Evolutionary conservation across 164 flowering plant genomes (phyloP).

Genomic region (Akebia trifoliata): DNA sequence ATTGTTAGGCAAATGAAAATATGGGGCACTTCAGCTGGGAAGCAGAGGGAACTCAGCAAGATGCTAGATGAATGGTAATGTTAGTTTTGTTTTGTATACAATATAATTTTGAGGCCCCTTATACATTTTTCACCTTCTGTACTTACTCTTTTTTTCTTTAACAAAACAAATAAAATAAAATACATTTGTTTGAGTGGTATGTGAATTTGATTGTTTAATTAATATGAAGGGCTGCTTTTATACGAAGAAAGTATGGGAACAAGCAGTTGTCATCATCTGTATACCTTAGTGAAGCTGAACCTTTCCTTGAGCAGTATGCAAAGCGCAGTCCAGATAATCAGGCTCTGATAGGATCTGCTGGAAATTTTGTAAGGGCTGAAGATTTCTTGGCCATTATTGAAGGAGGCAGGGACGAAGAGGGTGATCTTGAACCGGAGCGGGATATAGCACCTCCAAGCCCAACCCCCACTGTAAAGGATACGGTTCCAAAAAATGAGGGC

Average conservation of each 20-base stretch:
- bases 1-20: slow-evolving; percentile 80
- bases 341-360: slow-evolving; percentile 85
- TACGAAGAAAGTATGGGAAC: slow-evolving; percentile 67
- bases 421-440: slow-evolving; percentile 57
- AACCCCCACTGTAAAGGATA: slow-evolving; percentile 35
- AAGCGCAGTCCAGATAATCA: slow-evolving; percentile 74
- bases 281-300: slow-evolving; percentile 91
- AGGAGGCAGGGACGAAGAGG: slow-evolving; percentile 81
- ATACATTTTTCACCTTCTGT: background rate
- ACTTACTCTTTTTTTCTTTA: background rate
- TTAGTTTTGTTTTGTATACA: background rate
- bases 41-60: slow-evolving; percentile 79
- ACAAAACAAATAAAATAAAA: no score
- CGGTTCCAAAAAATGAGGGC: slow-evolving; percentile 64
- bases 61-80: slow-evolving; percentile 98
- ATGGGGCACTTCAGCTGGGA: slow-evolving; percentile 82
- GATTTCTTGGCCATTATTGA: slow-evolving; percentile 82
- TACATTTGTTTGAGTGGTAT: background rate
- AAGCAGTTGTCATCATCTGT: slow-evolving; percentile 63
- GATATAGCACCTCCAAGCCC: slow-evolving; percentile 44
- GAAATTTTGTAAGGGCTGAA: slow-evolving; percentile 69
- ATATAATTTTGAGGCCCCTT: background rate
- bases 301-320: slow-evolving; percentile 92
- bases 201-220: background rate
- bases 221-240: slow-evolving; percentile 68